Evolutionary conservation across 169 alveolate species (phyloP).

Genomic region (Plasmodium chabaudi): DNA sequence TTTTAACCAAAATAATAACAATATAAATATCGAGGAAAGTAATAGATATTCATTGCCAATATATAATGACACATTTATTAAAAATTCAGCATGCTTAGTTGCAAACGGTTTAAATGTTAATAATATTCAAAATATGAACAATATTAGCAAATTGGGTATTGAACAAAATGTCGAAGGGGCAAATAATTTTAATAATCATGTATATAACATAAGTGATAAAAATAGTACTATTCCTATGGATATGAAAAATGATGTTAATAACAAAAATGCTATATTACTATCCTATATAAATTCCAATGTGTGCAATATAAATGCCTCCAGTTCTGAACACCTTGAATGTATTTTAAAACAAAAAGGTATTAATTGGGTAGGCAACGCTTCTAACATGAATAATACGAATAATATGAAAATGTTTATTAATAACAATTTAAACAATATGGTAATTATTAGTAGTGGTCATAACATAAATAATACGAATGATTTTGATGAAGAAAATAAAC

Average conservation of each 20-base stretch:
- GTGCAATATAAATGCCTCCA: too few relatives aligned
- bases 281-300: too few relatives aligned
- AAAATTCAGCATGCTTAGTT: too few relatives aligned
- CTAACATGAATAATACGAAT: slow-evolving; percentile 1
- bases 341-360: not conserved
- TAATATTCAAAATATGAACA: not conserved
- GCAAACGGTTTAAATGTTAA: not conserved
- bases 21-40: not conserved
- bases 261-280: not conserved
- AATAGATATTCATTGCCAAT: too few relatives aligned
- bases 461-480: not conserved
- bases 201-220: not conserved
- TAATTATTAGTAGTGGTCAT: not conserved
- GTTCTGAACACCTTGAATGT: not conserved
- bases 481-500: too few relatives aligned
- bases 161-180: not conserved
- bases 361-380: not conserved
- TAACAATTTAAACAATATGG: not conserved
- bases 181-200: not conserved
- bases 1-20: not conserved
- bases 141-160: not conserved
- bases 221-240: not conserved
- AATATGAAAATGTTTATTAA: not conserved
- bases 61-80: too few relatives aligned
- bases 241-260: not conserved